phyloP scores from a whole-genome alignment of 1,284 basidiomycete species.

The Apiotrichum brassicae region DNA sequence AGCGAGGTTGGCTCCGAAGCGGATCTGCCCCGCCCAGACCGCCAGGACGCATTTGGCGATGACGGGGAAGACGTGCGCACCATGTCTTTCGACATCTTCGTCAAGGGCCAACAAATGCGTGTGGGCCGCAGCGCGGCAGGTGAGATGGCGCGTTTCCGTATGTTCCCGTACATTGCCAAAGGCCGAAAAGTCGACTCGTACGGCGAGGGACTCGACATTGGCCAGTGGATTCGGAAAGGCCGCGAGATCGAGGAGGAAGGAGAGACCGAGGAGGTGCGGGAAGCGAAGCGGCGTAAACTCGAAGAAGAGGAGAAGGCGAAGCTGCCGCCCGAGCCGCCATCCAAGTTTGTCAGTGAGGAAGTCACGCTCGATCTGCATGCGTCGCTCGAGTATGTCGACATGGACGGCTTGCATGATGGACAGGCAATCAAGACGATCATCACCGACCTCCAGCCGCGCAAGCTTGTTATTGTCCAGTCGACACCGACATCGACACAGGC shows the following conservation, averaged over 20 bases:
- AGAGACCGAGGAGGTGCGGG: constrained; percentile 71
- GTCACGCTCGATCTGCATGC: constrained; percentile 74
- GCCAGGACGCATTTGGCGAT: constrained; percentile 32
- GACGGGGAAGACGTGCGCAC: constrained; percentile 43
- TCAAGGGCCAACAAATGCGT: constrained; percentile 85
- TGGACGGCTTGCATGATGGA: constrained; percentile 94
- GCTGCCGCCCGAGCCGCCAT: constrained; percentile 75
- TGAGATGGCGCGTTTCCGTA: constrained; percentile 64
- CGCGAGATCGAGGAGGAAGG: constrained; percentile 81
- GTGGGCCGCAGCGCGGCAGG: constrained; percentile 50
- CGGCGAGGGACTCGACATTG: constrained; percentile 90
- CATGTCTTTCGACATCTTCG: constrained; percentile 89
- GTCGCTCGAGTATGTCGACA: constrained; percentile 80
- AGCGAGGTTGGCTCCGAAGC: constrained; percentile 61
- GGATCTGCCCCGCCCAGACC: constrained; percentile 54
- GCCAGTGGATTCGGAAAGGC: constrained; percentile 84
- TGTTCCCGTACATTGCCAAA: constrained; percentile 96
- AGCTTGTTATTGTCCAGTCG: constrained; percentile 85
- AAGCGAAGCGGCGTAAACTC: constrained; percentile 60
- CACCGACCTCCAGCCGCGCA: constrained; percentile 90
- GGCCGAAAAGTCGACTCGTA: constrained; percentile 89
- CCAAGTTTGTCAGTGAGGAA: constrained; percentile 75
- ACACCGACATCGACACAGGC: constrained; percentile 59
- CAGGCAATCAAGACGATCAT: constrained; percentile 94
- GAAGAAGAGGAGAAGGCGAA: constrained; percentile 72